Percentiles rank a stretch among this genome's conserved stretches.
These are phyloP conservation scores for Chalciporus pseudorubinellus DNA, from an alignment of 768 basidiomycete genomes.

Conservation along the genomic window DNA sequence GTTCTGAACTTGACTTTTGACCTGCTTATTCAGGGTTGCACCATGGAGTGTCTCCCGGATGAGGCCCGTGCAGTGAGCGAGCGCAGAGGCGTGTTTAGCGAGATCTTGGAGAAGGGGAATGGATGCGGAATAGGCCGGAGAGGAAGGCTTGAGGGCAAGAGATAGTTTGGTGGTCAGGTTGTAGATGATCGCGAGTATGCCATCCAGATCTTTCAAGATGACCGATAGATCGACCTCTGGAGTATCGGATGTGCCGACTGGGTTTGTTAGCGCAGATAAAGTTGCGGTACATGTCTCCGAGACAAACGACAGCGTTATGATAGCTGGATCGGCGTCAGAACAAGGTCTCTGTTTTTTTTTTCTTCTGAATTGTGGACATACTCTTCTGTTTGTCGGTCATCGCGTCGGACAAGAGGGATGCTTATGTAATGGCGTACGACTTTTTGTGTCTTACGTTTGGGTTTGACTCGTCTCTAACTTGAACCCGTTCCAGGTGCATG, in stretches of 20 bases:
- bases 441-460: not conserved
- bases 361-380: conserved; percentile 6
- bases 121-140: conserved; percentile 51
- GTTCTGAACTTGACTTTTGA: conserved; percentile 37
- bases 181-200: conserved; percentile 58
- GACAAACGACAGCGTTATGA: conserved; percentile 10
- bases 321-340: conserved; percentile 4
- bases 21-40: conserved; percentile 44
- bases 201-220: conserved; percentile 54
- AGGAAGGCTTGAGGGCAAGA: conserved; percentile 57
- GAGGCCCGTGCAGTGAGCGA: conserved; percentile 50
- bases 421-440: conserved; percentile 17
- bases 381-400: conserved; percentile 45
- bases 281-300: conserved; percentile 23
- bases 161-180: conserved; percentile 57
- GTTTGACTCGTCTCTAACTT: not conserved
- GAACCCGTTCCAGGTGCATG: conserved; percentile 1
- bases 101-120: conserved; percentile 53
- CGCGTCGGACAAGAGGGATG: not conserved
- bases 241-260: not conserved
- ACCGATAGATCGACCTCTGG: conserved; percentile 32
- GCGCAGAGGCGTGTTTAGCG: conserved; percentile 44
- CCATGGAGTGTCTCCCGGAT: conserved; percentile 45
- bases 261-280: conserved; percentile 6
- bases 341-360: not conserved